Evolutionary conservation across 352 stramenopile species (phyloP), one percentile per base, ranked within the genome.

Genomic region (Hyaloperonospora arabidopsidis): DNA sequence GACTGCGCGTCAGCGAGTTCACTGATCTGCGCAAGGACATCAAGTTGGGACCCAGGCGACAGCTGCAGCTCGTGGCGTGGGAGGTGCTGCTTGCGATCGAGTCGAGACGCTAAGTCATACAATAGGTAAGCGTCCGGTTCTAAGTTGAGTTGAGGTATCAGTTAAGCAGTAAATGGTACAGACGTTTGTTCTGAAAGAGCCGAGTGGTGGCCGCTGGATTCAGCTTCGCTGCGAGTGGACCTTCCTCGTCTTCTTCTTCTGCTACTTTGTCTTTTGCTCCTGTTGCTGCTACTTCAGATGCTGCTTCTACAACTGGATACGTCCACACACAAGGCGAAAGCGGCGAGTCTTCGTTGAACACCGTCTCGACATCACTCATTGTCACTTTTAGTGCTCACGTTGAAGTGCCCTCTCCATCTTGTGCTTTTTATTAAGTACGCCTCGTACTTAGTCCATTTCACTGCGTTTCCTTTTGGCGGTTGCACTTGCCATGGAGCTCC

Each of bases 11-110:
- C 76, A 2, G 74, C 80, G 19, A 90, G 58, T 46, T 81, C 74
- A 43, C 80, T 90, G 52, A 90, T 86, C 55, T 88, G 76, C 1
- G 80, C 84, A 11, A 90, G 70, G 18, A 88, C 72, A 57, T 90
- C 61, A 11, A 90, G 59, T 47, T 90, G 80, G 15, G 80, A 87
- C 14, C 65, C 70, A 0, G 80, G 80, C 34, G 80, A 90, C 45
- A 90, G 59, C 44, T 72, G 21, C 22, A 86, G 35, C 45, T 78
- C 61, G 17, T 52, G 57, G 10, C 23, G 50, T 2, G 40, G 34
- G 22, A 15, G 17, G 12, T 40, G 36, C 28, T 38, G 21, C 15
- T 21, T 4, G 44, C 23, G 10, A 1, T 49, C 23, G 2, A 49
- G 5, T 36, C 17, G 44, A 36, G 40, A 47, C 6, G 48, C 50